These are phyloP conservation scores for Diaporthe sp. DNA, from an alignment of 2,329 filamentous ascomycete species.

Conservation along the genomic window DNA sequence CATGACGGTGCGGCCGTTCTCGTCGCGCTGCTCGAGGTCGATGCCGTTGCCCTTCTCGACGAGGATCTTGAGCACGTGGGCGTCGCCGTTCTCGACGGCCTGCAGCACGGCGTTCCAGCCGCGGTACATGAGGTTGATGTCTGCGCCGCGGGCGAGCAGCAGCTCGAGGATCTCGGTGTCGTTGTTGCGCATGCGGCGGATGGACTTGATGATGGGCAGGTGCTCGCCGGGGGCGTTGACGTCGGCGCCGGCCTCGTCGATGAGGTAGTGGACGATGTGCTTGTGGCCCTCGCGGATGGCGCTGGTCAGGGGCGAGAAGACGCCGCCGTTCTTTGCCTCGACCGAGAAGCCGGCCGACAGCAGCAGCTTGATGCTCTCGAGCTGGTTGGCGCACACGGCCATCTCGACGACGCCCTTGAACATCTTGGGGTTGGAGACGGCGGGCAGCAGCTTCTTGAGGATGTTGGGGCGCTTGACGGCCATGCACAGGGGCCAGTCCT, in stretches of 20 bases:
- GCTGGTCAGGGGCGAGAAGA: constrained; percentile 78
- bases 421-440: constrained; percentile 70
- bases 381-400: constrained; percentile 76
- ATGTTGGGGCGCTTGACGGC: constrained; percentile 73
- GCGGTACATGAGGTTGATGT: constrained; percentile 77
- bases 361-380: constrained; percentile 77
- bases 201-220: constrained; percentile 78
- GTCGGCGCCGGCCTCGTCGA: constrained; percentile 74
- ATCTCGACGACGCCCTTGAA: constrained; percentile 78
- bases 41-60: constrained; percentile 50
- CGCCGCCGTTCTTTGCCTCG: constrained; percentile 80
- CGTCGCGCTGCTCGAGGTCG: constrained; percentile 46
- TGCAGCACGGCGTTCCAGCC: constrained; percentile 77
- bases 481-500: constrained; percentile 81
- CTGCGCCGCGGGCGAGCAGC: constrained; percentile 73
- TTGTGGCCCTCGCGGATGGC: constrained; percentile 74
- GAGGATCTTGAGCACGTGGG: constrained; percentile 66
- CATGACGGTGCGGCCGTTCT: constrained; percentile 56
- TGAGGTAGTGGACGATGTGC: constrained; percentile 72
- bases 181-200: constrained; percentile 69
- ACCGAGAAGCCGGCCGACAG: constrained; percentile 75
- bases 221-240: constrained; percentile 79
- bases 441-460: constrained; percentile 69
- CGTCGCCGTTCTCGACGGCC: constrained; percentile 74
- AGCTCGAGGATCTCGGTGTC: constrained; percentile 74